Conservation (phyloP, 768 basidiomycete genomes). For the Pulveroboletus sp. region DNA sequence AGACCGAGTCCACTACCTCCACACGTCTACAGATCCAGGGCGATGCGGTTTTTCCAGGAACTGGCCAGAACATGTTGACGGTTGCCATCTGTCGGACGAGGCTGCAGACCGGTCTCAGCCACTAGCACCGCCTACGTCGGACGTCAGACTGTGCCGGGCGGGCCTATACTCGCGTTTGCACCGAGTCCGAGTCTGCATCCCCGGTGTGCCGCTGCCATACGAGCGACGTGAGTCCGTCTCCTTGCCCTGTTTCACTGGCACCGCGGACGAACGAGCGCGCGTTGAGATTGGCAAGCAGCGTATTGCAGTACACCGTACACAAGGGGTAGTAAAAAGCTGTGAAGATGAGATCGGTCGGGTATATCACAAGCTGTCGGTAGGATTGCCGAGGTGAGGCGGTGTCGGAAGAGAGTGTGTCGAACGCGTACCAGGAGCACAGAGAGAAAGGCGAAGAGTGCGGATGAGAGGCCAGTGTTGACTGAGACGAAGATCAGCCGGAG, state of each 20-base stretch:
- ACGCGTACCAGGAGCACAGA: conserved; percentile 17
- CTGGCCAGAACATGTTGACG: too few relatives aligned
- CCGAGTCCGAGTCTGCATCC: background rate
- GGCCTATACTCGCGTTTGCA: background rate
- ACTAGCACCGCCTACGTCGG: background rate
- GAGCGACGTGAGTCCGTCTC: background rate
- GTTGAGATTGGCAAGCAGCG: conserved; percentile 32
- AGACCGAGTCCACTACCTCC: too few relatives aligned
- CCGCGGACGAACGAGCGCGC: conserved; percentile 17
- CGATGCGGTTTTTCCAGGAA: too few relatives aligned
- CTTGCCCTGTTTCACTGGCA: background rate
- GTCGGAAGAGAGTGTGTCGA: background rate
- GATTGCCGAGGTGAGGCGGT: background rate
- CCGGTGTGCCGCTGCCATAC: conserved; percentile 1
- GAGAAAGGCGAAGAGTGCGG: conserved; percentile 19
- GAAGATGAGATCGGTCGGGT: conserved; percentile 21
- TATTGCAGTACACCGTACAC: conserved; percentile 32
- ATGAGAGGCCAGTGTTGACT: conserved; percentile 24
- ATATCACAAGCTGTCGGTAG: conserved; percentile 16
- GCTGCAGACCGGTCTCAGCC: too few relatives aligned
- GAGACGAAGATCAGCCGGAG: conserved; percentile 23
- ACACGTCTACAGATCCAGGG: too few relatives aligned
- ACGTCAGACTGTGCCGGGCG: background rate
- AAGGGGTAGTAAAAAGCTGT: conserved; percentile 28
- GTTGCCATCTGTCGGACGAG: too few relatives aligned